phyloP scores from a whole-genome alignment of 2,329 filamentous ascomycete species.

The Aureobasidium sp. region DNA sequence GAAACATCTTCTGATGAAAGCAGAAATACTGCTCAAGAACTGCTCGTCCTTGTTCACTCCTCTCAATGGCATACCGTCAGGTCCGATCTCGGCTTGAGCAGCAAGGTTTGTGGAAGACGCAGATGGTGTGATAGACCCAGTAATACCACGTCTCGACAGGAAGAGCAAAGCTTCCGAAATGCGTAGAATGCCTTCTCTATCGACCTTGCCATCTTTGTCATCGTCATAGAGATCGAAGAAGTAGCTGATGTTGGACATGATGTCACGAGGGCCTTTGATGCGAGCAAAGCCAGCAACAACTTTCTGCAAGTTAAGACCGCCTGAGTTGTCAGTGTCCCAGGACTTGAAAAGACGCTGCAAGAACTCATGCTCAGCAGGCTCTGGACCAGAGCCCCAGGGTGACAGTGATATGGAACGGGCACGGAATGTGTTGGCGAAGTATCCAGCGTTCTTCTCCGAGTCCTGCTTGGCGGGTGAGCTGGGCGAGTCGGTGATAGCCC shows the following conservation, averaged over 20 bases:
- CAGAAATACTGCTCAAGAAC: conserved; percentile 93
- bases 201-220: conserved; percentile 88
- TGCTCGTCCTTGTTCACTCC: conserved; percentile 77
- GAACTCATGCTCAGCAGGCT: conserved; percentile 95
- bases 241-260: conserved; percentile 98
- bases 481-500: conserved; percentile 92
- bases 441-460: conserved; percentile 60
- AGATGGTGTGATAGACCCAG: conserved; percentile 75
- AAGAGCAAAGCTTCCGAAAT: conserved; percentile 97
- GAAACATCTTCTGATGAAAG: conserved; percentile 96
- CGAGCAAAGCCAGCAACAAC: conserved; percentile 91
- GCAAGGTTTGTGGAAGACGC: conserved; percentile 63
- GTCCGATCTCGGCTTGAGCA: conserved; percentile 32
- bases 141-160: conserved; percentile 87
- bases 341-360: conserved; percentile 86
- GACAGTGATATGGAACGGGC: conserved; percentile 48
- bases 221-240: conserved; percentile 99
- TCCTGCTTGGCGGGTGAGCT: conserved; percentile 60
- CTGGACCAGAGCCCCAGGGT: conserved; percentile 66
- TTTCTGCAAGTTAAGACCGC: conserved; percentile 87
- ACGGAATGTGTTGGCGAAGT: conserved; percentile 57
- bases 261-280: conserved; percentile 93
- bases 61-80: conserved; percentile 38
- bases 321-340: conserved; percentile 85
- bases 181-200: conserved; percentile 92